These are phyloP conservation scores for Tetrapyrgos nigripes DNA, from an alignment of 1,284 basidiomycete genomes.

Conservation along the genomic window DNA sequence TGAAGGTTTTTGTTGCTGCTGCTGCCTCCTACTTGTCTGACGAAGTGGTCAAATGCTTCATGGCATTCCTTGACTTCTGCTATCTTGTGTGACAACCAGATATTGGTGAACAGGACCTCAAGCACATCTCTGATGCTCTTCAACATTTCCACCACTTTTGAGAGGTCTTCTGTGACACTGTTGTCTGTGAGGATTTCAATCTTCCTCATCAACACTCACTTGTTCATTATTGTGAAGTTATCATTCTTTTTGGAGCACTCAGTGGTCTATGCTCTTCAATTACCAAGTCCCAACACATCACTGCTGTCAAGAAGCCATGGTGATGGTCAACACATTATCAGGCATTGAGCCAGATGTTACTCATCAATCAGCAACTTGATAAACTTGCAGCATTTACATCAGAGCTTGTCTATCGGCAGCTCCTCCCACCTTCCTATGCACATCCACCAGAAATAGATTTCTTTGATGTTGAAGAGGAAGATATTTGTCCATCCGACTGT, in stretches of 20 bases:
- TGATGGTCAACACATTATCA: too few species aligned
- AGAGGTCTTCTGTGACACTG: constrained; percentile 17
- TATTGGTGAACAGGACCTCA: constrained; percentile 24
- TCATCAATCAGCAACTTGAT: too few species aligned
- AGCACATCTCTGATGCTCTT: constrained; percentile 22
- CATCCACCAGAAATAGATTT: too few species aligned
- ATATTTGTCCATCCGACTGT: neutral
- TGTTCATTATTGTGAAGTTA: constrained; percentile 1
- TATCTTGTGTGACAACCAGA: constrained; percentile 34
- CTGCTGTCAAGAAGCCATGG: constrained; percentile 31
- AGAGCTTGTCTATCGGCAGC: too few species aligned
- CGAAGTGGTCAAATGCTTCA: constrained; percentile 25
- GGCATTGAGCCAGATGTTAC: too few species aligned
- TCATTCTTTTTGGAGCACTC: constrained; percentile 19
- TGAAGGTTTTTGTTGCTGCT: constrained; percentile 36
- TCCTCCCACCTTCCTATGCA: too few species aligned
- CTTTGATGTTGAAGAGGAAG: neutral
- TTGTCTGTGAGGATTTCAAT: constrained; percentile 11
- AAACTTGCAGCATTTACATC: too few species aligned
- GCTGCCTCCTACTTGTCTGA: constrained; percentile 28
- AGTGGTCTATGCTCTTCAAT: too few species aligned
- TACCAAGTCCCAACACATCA: constrained; percentile 19
- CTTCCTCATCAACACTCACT: constrained; percentile 21
- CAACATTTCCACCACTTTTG: constrained; percentile 23
- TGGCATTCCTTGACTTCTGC: constrained; percentile 37